Base-by-base conservation (phyloP, 2,329 filamentous ascomycete species). In the Coniochaeta ligniaria region DNA sequence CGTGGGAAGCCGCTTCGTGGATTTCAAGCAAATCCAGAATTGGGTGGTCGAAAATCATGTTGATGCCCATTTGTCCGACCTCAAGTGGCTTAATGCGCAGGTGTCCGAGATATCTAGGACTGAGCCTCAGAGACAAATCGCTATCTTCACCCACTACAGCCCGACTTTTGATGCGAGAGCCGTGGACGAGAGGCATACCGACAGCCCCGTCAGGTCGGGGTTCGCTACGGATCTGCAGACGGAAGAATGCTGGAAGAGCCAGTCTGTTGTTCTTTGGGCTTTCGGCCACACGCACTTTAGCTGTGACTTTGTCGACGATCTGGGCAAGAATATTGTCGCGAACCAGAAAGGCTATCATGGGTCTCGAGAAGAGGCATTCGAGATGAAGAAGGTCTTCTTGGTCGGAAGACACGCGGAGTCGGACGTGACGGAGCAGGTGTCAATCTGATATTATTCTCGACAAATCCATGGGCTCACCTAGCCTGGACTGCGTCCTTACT, bases 271-370 rank as follows among this genome's bases (percentile, higher is more conserved):
- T 38, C 24, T 78, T 3, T 80, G 78, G 78, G 78, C 74, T 2
- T 80, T 79, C 68, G 77, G 78, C 2, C 78, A 81, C 64, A 81
- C 78, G 14, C 78, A 81, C 66, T 78, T 70, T 63, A 78, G 76
- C 63, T 77, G 73, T 64, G 70, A 74, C 58, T 78, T 74, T 59
- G 55, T 62, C 8, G 71, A 74, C 16, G 67, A 67, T 6, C 57
- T 60, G 55, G 68, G 50, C 78, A 79, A 50, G 45, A 50, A 50
- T 17, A 22, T 50, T 16, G 24, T 50, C 24, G 45, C 45, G 45
- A 50, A 50, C 60, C 74, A 78, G 65, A 70, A 71, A 60, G 74
- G 75, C 11, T 65, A 67, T 55, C 45, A 38, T 45, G 33, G 47
- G 20, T 33, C 35, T 28, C 26, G 4, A 26, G 58, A 22, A 28